These are phyloP conservation scores for Chlorella variabilis DNA, from an alignment of 163 green algal species.

Conservation along the genomic window DNA sequence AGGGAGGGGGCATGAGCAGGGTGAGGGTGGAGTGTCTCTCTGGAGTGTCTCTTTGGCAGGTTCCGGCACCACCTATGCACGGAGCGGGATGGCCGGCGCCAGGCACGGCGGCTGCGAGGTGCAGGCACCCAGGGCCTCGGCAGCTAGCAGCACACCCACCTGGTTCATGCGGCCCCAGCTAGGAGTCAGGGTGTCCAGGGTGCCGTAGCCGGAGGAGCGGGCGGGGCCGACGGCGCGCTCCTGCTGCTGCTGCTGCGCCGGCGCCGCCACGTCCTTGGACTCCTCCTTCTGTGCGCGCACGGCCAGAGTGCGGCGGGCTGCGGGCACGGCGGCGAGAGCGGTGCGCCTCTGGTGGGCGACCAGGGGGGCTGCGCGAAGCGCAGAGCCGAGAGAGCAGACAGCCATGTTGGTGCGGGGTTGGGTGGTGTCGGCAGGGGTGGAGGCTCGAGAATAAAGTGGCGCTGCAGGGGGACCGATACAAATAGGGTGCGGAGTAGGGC, in stretches of 20 bases:
- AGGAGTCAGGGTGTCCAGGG: background rate
- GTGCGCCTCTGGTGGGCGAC: background rate
- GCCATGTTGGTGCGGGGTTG: no score
- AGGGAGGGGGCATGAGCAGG: background rate
- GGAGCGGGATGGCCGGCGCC: no score
- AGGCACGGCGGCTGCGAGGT: no score
- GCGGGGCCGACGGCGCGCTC: background rate
- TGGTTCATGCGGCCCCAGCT: slow-evolving; percentile 25
- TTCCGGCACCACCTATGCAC: no score
- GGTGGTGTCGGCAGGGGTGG: no score
- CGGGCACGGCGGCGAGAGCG: background rate
- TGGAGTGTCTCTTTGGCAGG: no score
- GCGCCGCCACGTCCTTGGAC: no score
- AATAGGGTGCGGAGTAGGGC: no score
- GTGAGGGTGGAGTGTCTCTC: background rate
- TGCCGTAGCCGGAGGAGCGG: background rate
- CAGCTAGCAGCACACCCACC: background rate
- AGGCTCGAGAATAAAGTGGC: no score
- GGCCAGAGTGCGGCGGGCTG: background rate
- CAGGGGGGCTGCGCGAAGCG: background rate
- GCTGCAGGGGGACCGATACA: no score
- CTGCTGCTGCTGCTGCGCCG: background rate
- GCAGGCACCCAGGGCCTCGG: no score
- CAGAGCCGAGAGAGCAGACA: no score
- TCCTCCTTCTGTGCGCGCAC: background rate